These are phyloP conservation scores for Colletotrichum godetiae DNA, from an alignment of 2,329 filamentous ascomycete species.

Conservation along the genomic window DNA sequence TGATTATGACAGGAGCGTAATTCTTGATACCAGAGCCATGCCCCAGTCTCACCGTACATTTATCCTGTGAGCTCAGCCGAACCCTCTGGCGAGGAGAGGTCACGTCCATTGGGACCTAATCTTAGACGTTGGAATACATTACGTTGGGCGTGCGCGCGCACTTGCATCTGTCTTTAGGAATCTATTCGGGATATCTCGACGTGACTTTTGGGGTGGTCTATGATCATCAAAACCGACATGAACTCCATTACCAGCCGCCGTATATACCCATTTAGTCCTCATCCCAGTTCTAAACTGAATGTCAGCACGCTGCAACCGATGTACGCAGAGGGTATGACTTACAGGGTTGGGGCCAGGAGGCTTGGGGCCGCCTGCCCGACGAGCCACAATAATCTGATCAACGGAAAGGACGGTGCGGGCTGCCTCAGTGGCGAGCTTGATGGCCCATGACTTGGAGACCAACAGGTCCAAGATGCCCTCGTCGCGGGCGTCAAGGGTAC, in stretches of 20 bases:
- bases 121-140: background rate
- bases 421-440: conserved; percentile 95
- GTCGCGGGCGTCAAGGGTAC: conserved; percentile 86
- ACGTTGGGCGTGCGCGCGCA: background rate
- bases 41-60: too few relatives aligned
- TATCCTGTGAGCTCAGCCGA: too few relatives aligned
- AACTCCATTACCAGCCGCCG: conserved; percentile 30
- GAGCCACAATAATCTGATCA: conserved; percentile 98
- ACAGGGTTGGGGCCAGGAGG: conserved; percentile 91
- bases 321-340: conserved; percentile 41
- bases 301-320: conserved; percentile 42
- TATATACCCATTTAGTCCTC: conserved; percentile 60
- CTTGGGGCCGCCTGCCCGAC: conserved; percentile 97
- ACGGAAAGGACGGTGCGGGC: conserved; percentile 94
- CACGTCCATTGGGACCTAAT: background rate
- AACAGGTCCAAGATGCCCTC: conserved; percentile 93
- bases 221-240: conserved; percentile 35
- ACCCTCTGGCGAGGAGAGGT: background rate
- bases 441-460: conserved; percentile 94
- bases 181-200: conserved; percentile 37
- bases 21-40: too few relatives aligned
- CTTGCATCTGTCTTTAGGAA: conserved; percentile 24
- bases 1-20: too few relatives aligned
- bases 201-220: conserved; percentile 35
- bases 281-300: conserved; percentile 65